Base-by-base conservation (phyloP, 768 basidiomycete species). In the Tulasnella sp. region DNA sequence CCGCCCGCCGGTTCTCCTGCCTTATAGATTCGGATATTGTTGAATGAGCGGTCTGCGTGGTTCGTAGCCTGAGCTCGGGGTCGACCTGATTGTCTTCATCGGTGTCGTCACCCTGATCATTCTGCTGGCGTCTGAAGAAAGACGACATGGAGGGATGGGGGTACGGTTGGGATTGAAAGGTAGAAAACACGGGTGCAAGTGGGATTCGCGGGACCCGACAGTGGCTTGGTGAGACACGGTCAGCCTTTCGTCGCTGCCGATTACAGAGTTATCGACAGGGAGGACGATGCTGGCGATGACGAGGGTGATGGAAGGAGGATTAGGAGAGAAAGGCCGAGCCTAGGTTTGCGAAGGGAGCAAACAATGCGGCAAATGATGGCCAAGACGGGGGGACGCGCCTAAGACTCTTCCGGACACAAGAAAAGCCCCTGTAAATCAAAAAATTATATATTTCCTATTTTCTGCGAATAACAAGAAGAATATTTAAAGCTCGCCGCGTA, bases 1-100 rank as follows among this genome's bases (percentile, higher is more conserved):
- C 68, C 34, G 18, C 38, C 71, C 79, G 76, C 78, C 80, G 38
- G 38, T 40, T 80, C 84, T 98, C 97, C 44, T 92, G 90, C 79
- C 90, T 91, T 75, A 94, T 92, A 10, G 93, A 93, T 85, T 96
- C 94, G 81, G 94, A 93, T 82, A 98, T 92, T 52, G 94, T 94
- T 24, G 94, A 95, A 2, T 94, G 93, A 24, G 97, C 97, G 1
- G 97, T 98, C 83, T 93, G 92, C n/a, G 96, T 94, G 0, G 95
- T 97, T 76, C 94, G 91, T 74, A 98, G 88, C 52, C 96, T 92
- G 18, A 96, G 89, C 83, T 95, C 91, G 27, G 93, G 93, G 87
- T 98, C 96, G 76, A 85, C 74, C 38, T 80, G 76, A 52, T 81
- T 79, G 7, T 76, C 78, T 36, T 82, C 78, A 24, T 82, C 82